Conservation (phyloP, 306 rosid genomes). For the Cucurbita pepo region DNA sequence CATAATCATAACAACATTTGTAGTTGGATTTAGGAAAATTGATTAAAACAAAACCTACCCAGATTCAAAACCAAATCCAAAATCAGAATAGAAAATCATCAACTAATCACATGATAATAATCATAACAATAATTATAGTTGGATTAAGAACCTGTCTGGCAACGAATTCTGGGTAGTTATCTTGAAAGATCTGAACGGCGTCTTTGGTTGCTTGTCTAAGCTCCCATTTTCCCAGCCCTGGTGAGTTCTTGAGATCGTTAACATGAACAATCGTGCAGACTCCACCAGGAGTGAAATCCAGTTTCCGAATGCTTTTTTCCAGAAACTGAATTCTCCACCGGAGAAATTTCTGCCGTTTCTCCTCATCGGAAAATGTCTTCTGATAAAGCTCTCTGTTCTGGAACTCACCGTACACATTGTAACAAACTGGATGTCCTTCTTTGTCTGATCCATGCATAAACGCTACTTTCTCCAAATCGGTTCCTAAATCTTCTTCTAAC, state of each 20-base stretch:
- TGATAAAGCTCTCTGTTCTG: slow-evolving; percentile 42
- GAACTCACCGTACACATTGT: slow-evolving; percentile 44
- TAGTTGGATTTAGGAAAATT: background rate
- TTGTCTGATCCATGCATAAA: slow-evolving; percentile 48
- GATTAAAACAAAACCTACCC: background rate
- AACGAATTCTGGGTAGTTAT: slow-evolving; percentile 62
- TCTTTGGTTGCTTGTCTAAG: slow-evolving; percentile 64
- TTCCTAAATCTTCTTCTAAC: slow-evolving; percentile 23
- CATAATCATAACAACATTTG: background rate
- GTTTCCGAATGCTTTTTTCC: slow-evolving; percentile 45
- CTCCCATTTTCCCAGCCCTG: slow-evolving; percentile 54
- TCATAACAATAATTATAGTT: background rate
- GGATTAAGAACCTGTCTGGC: slow-evolving; percentile 44
- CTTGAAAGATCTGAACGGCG: slow-evolving; percentile 51
- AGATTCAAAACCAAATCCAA: background rate
- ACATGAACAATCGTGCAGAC: slow-evolving; percentile 48
- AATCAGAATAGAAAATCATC: background rate
- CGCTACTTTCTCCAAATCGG: slow-evolving; percentile 28
- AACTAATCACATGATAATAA: background rate
- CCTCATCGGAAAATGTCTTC: slow-evolving; percentile 44
- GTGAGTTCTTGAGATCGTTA: slow-evolving; percentile 52
- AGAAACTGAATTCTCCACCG: slow-evolving; percentile 51
- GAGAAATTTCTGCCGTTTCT: slow-evolving; percentile 36
- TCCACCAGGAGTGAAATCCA: slow-evolving; percentile 51
- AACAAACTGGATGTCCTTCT: slow-evolving; percentile 70